Percentiles rank a stretch among this genome's conserved stretches.
Evolutionary conservation across 169 alveolate genomes (phyloP).

Genomic region (Cryptosporidium tyzzeri): DNA sequence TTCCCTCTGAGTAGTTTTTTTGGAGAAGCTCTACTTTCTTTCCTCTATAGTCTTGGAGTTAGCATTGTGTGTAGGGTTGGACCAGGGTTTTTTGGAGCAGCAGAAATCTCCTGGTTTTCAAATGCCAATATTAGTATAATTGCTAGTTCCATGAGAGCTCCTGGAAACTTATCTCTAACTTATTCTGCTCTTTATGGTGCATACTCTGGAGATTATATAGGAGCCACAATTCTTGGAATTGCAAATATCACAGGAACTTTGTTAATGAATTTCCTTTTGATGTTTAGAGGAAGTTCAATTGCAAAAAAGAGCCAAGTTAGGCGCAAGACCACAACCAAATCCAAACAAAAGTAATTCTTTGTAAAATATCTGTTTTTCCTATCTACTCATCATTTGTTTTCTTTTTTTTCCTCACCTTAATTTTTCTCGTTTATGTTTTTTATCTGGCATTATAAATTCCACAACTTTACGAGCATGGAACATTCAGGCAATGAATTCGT

Average conservation of each 20-base stretch:
- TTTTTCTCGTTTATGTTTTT: not conserved
- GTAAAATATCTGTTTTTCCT: not conserved
- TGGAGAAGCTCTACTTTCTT: constrained; percentile 56
- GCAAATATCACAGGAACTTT: constrained; percentile 69
- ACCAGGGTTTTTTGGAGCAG: constrained; percentile 65
- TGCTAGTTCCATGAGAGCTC: constrained; percentile 49
- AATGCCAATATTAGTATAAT: constrained; percentile 54
- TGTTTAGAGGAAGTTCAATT: not conserved
- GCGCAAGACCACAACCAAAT: constrained; percentile 13
- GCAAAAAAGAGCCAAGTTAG: constrained; percentile 10
- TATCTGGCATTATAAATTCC: not conserved
- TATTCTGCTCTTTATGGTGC: constrained; percentile 73
- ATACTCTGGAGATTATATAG: constrained; percentile 57
- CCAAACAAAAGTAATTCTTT: constrained; percentile 16
- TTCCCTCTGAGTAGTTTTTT: constrained; percentile 62
- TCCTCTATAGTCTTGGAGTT: constrained; percentile 69
- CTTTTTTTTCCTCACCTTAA: not conserved
- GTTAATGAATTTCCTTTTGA: constrained; percentile 22
- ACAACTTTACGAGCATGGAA: not conserved
- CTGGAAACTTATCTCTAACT: constrained; percentile 58
- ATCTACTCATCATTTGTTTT: not conserved
- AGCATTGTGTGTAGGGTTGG: constrained; percentile 73
- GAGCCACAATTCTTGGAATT: constrained; percentile 53
- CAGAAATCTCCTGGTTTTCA: constrained; percentile 73
- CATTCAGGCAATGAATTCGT: not conserved